Evolutionary conservation across 2,329 filamentous ascomycete species (phyloP), one percentile per base, ranked within the genome.

Genomic region (Colletotrichum navitas): DNA sequence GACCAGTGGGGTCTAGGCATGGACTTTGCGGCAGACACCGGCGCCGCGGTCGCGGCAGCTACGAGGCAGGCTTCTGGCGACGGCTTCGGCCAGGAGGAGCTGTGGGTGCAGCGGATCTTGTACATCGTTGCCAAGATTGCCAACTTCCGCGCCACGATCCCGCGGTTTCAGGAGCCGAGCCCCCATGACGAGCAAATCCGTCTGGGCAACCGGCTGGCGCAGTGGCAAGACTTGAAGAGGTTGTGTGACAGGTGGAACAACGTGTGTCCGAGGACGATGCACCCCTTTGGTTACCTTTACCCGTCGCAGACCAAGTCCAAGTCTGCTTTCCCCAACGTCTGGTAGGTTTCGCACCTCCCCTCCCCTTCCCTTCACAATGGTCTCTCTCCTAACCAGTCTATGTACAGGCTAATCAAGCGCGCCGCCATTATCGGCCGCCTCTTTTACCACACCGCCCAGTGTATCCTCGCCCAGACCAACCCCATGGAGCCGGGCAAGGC

Each of bases 1-100:
- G 94, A 97, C 76, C 90, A 93, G 14, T 98, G 95, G 95, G 93
- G 93, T 1, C 85, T 98, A 24, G 91, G 97, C 76, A 90, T 96
- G 86, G 88, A 92, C 75, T 92, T 96, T 56, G 71, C 76, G 18
- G 60, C 72, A 61, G 66, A 72, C 73, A 49, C 66, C 76, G 76
- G n/a, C 8, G 47, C 49, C 6, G 34, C n/a, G 21, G 45, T 24
- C n/a, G 55, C 55, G 10, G 85, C 6, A 84, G 88, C 68, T 83
- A 85, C 8, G 64, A 74, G 3, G 73, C 74, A 6, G 68, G 56
- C 32, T n/a, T 55, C 52, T 1, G 60, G 21, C 12, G 58, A 68
- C 6, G 69, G 67, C 5, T 68, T 71, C 8, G 92, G 91, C 14
- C 86, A 89, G 47, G 94, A 97, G 80, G 94, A 97, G 77, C 79